Base-by-base conservation (phyloP, 2,329 filamentous ascomycete species). In the Madurella fahalii region DNA sequence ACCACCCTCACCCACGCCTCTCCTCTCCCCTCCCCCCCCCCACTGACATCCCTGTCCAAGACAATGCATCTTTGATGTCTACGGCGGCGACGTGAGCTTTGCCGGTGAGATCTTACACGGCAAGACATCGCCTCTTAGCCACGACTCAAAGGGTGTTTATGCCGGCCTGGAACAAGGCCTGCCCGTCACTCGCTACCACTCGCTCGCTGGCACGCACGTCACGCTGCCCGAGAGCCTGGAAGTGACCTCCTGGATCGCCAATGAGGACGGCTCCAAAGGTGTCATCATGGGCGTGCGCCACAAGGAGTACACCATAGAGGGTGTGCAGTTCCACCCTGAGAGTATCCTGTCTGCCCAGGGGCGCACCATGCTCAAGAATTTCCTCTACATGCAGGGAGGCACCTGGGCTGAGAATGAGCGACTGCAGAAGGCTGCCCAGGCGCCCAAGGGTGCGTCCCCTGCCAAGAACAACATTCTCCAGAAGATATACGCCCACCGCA, bases 281-380 rank as follows among this genome's bases (percentile, higher is more conserved):
- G 85, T 97, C 56, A 99, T 99, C 64, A 96, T 97, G 87, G 94
- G 94, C 45, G 89, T 99, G 44, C 86, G 94, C 44, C 94, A 99
- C 76, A 96, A 93, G 75, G 83, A 94, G 67, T 88, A 86, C 65
- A 82, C 89, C 1, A 80, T 97, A n/a, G 94, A 99, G 71, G 94
- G 92, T 40, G 94, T 99, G 15, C 94, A 99, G 68, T 99, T 97
- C 65, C 94, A 99, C 64, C 94, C 94, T 0, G 94, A 99, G 72
- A 97, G 93, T 69, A 99, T 99, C 54, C 75, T 99, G 49, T 96
- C 93, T 0, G 90, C 88, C 44, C 84, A 94, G 55, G 94, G 95
- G 3, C 85, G 92, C 37, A 74, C 81, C 37, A 96, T 99, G 89
- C 83, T 99, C 68, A 86, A 84, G 67, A 99, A 97, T 71, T 99